A percentile compares a stretch with the other conserved stretches of the same genome.
Conservation (phyloP, 176 grass and related monocot species). For the Ampelocalamus luodianensis region DNA sequence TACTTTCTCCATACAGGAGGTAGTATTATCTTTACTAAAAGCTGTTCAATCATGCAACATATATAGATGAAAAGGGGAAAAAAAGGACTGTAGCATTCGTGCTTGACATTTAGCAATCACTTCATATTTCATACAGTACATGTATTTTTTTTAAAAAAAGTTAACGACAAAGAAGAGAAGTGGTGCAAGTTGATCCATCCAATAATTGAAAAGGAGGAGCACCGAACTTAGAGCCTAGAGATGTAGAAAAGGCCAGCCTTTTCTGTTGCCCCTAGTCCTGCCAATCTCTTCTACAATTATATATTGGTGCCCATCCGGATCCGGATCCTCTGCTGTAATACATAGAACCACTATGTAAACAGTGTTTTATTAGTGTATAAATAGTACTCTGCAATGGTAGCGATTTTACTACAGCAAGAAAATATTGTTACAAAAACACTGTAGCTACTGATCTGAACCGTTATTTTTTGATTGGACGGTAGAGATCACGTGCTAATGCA, state of each 20-base stretch:
- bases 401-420: no score
- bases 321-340: no score
- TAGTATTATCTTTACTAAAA: not conserved
- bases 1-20: not conserved
- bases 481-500: no score
- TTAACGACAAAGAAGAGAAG: not conserved
- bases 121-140: not conserved
- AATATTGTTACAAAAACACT: no score
- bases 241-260: conserved; percentile 21
- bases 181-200: conserved; percentile 11
- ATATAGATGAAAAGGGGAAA: not conserved
- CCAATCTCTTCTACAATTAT: not conserved
- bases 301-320: no score
- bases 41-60: not conserved
- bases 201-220: conserved; percentile 39
- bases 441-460: no score
- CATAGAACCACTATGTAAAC: no score
- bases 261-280: conserved; percentile 27
- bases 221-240: conserved; percentile 26
- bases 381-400: no score
- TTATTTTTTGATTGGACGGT: no score
- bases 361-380: no score
- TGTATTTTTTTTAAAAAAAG: not conserved
- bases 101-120: not conserved
- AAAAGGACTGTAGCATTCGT: not conserved